Base-by-base conservation (phyloP, 495 filamentous ascomycete species). In the Hapsidospora chrysogenum region DNA sequence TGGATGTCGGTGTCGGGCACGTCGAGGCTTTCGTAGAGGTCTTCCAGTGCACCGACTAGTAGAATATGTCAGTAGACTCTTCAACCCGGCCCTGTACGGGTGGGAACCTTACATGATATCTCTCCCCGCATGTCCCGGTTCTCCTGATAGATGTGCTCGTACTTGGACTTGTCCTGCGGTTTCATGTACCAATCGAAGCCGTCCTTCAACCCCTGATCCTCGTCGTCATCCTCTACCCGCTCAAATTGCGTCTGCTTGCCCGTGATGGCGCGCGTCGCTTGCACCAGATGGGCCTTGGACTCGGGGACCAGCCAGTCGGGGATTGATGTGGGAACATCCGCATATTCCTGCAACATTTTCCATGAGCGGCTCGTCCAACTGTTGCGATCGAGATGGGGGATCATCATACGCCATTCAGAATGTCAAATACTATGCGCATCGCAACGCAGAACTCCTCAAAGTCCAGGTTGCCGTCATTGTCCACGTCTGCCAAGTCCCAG, bases 111-210 rank as follows among this genome's bases (percentile, higher is more conserved):
- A 85, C 80, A 95, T 28, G 77, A 64, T 41, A 93, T 70, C 50
- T 92, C 77, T 38, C 89, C 89, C 28, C 84, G 78, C 41, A 72
- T 70, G 52, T 85, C 80, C 33, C 81, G 72, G 56, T 83, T 87
- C 41, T 89, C 80, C 39, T 71, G 78, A 56, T 95, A 97, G 52
- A 97, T 96, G 31, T 85, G 80, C 52, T 94, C 82, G 56, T 97
- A 97, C 58, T 92, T 93, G 36, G 73, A 48, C 57, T 84, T 87
- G 52, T 96, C 85, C 27, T 63, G 56, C 1, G 89, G 89, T 40
- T 72, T 80, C 85, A 97, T 96, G 58, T 97, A 97, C 89, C 89
- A 97, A 54, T 97, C 89, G 56, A 97, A 97, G 1, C 86, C 85
- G 57, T 93, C 82, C 51, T 89, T 92, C 36, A 97, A 58, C 4